Conservation (phyloP, 2,329 filamentous ascomycete species). For the Fusarium torulosum region DNA sequence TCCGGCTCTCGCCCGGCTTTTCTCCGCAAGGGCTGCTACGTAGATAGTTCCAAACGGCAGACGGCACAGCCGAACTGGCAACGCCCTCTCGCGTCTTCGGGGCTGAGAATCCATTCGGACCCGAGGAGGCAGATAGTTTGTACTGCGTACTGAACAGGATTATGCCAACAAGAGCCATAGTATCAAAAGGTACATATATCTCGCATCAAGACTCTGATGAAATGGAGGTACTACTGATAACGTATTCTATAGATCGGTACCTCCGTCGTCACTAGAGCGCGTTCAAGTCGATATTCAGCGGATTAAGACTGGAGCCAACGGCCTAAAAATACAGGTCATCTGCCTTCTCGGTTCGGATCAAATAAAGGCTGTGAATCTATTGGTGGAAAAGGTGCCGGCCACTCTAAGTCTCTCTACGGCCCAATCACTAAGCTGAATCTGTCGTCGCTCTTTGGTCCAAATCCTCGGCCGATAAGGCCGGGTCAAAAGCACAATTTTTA, state of each 20-base stretch:
- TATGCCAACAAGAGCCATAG: too few species aligned
- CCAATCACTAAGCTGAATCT: conserved; percentile 11
- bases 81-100: conserved; percentile 32
- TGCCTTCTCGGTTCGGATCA: too few species aligned
- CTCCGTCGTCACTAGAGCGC: too few species aligned
- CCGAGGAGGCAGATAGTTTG: too few species aligned
- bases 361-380: conserved; percentile 3
- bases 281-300: too few species aligned
- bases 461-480: conserved; percentile 38
- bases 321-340: too few species aligned
- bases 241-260: too few species aligned
- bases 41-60: conserved; percentile 2
- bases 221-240: too few species aligned
- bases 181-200: too few species aligned
- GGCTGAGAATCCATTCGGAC: background rate
- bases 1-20: conserved; percentile 39
- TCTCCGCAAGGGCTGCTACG: conserved; percentile 10
- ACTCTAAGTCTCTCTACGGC: background rate
- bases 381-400: conserved; percentile 36
- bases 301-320: too few species aligned
- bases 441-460: conserved; percentile 9
- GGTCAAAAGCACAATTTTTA: conserved; percentile 11
- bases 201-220: too few species aligned
- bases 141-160: too few species aligned
- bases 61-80: conserved; percentile 3